Percentiles rank a stretch among this genome's conserved stretches.
These are phyloP conservation scores for Saksenaea oblongispora DNA, from an alignment of 371 early-diverging fungal genomes.

Conservation along the genomic window DNA sequence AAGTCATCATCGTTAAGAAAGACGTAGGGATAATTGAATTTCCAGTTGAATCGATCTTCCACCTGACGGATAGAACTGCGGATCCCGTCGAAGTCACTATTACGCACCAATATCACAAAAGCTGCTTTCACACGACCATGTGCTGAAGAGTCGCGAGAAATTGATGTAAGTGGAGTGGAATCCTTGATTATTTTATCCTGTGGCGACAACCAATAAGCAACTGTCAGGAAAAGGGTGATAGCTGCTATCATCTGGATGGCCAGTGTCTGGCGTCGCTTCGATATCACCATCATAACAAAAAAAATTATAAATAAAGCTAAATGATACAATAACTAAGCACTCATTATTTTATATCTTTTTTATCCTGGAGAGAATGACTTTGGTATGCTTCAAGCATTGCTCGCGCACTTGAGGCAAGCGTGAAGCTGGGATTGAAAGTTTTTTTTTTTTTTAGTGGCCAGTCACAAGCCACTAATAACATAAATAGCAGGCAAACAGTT, in stretches of 20 bases:
- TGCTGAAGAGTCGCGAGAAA: not conserved
- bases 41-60: constrained; percentile 83
- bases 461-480: not conserved
- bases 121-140: constrained; percentile 49
- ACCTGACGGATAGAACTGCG: constrained; percentile 67
- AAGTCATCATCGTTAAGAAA: constrained; percentile 84
- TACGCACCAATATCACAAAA: constrained; percentile 69
- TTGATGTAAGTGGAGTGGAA: too few species aligned
- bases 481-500: not conserved
- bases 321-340: not conserved
- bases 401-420: too few species aligned
- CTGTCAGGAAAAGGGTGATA: constrained; percentile 14
- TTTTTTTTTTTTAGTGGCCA: too few species aligned
- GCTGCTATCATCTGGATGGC: constrained; percentile 21
- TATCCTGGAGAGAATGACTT: too few species aligned
- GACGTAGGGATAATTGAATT: constrained; percentile 89
- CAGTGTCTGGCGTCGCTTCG: constrained; percentile 27
- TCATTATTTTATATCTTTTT: not conserved
- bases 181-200: not conserved
- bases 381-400: too few species aligned
- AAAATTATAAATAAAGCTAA: not conserved
- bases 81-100: constrained; percentile 75
- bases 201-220: constrained; percentile 18
- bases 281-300: constrained; percentile 14
- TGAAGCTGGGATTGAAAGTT: too few species aligned